These are phyloP conservation scores for Cladophialophora carrionii DNA, from an alignment of 2,329 filamentous ascomycete genomes.

Conservation along the genomic window DNA sequence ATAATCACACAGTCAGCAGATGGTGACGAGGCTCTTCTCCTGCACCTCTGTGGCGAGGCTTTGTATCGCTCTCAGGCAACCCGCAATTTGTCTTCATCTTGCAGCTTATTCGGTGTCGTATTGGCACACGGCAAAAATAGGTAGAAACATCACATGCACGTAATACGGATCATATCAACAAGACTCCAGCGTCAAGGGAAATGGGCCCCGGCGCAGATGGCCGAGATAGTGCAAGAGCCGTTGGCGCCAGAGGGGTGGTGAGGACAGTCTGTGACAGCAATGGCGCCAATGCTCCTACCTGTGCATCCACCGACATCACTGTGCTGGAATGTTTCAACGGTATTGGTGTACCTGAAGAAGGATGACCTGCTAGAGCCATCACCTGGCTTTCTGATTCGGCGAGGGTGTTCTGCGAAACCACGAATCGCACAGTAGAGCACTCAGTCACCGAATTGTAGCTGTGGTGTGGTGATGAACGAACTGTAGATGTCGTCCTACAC, in stretches of 20 bases:
- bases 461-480: slow-evolving; percentile 1
- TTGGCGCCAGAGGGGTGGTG: slow-evolving; percentile 6
- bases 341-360: slow-evolving; percentile 17
- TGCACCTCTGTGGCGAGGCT: background rate
- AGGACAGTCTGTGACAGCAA: slow-evolving; percentile 3
- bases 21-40: background rate
- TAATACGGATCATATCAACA: background rate
- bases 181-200: background rate
- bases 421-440: slow-evolving; percentile 30
- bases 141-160: background rate
- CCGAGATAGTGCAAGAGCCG: background rate
- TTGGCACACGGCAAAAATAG: slow-evolving; percentile 3
- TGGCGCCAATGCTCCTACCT: slow-evolving; percentile 1
- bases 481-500: slow-evolving; percentile 7
- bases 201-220: background rate
- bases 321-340: slow-evolving; percentile 9
- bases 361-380: slow-evolving; percentile 4
- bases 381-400: slow-evolving; percentile 25
- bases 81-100: background rate
- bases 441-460: slow-evolving; percentile 8
- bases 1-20: slow-evolving; percentile 15
- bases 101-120: background rate
- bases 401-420: slow-evolving; percentile 7
- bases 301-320: slow-evolving; percentile 8
- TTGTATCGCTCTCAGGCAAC: background rate